Evolutionary conservation across 2,329 filamentous ascomycete genomes (phyloP), one percentile per base, ranked within the genome.

Genomic region (Aspergillus oerlinghausenensis): DNA sequence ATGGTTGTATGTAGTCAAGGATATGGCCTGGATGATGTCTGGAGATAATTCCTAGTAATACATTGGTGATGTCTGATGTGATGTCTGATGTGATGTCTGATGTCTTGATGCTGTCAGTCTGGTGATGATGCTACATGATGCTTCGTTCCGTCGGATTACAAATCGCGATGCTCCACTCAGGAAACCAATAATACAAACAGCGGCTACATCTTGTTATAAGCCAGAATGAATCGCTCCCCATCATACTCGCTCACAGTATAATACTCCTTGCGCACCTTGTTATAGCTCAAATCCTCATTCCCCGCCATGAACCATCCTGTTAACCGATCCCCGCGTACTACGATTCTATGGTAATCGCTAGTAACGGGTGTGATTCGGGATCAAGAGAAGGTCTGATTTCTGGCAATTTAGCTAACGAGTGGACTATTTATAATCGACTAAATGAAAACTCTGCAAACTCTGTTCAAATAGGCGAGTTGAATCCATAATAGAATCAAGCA

Each of bases 221-320:
- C 40, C 19, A 43, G 40, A 23, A 43, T 21, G 21, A 19, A 43
- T 43, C n/a, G n/a, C 40, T 43, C 8, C 40, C 40, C 40, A 43
- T 43, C 40, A 11, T 43, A 43, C 40, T 68, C 65, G 0, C 65
- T 64, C 14, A 67, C 58, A 5, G 62, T 66, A 49, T 64, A 64
- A 45, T 63, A 65, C 54, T 62, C 62, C 55, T 60, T 55, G 9
- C 53, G 55, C 3, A 59, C 59, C 11, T 65, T 64, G 57, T 74
- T 67, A 52, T 66, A 74, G 47, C 67, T 72, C 58, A 73, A 40
- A 53, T 74, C 72, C 59, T 74, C 70, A 32, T 70, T 63, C 4
- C 69, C 67, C 1, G 61, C 60, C 17, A 68, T 70, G 3, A 68
- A 62, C 49, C 65, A 57, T n/a, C n/a, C n/a, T n/a, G n/a, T n/a